Evolutionary conservation across 345 rosid genomes (phyloP).

Genomic region (Eucalyptus shirleyi): DNA sequence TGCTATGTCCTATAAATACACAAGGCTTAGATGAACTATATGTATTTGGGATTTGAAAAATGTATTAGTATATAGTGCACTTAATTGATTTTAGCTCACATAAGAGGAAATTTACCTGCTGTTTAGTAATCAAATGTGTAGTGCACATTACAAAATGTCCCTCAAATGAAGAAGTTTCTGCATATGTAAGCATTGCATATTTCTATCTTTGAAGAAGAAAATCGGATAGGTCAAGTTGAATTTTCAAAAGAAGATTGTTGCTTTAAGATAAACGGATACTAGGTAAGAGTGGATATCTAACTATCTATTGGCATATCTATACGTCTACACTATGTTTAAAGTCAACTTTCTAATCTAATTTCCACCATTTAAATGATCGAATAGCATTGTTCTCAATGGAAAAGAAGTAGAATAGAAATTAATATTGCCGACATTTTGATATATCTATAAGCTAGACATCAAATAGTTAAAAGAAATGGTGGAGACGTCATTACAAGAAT

Average conservation of each 20-base stretch:
- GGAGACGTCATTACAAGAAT: not conserved
- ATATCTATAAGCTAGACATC: not conserved
- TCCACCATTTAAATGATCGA: not conserved
- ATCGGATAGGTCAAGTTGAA: not conserved
- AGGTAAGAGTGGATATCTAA: not conserved
- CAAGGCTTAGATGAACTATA: not conserved
- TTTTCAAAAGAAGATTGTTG: not conserved
- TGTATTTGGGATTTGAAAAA: not conserved
- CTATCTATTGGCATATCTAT: not conserved
- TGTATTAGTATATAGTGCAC: not conserved
- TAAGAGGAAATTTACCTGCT: not conserved
- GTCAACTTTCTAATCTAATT: not conserved
- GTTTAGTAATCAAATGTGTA: not conserved
- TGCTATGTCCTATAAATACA: not conserved
- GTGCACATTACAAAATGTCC: not conserved
- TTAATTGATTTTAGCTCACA: not conserved
- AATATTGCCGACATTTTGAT: not conserved
- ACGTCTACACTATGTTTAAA: not conserved
- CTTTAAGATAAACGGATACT: not conserved
- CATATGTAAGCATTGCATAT: not conserved
- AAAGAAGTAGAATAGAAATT: not conserved
- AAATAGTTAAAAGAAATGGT: not conserved
- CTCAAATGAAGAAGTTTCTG: not conserved
- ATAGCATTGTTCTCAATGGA: not conserved
- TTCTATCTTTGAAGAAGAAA: not conserved